Conservation (phyloP, 495 filamentous ascomycete species). For the Copromyces sp. region DNA sequence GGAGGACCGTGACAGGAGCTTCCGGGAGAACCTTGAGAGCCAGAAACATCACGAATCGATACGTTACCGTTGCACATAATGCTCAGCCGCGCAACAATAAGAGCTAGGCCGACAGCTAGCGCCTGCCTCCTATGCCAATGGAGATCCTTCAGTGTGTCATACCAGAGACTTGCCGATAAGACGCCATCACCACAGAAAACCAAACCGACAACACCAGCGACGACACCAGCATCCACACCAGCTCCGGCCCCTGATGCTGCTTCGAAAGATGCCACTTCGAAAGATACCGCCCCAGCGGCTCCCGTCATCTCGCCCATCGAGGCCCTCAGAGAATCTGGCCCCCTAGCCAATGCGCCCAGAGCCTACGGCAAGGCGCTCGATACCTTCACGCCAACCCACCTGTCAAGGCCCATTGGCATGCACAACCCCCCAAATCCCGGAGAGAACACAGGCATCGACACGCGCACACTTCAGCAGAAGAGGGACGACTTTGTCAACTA, state of each 20-base stretch:
- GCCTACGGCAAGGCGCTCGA: constrained; percentile 46
- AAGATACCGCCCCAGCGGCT: neutral
- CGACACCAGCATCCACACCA: constrained; percentile 3
- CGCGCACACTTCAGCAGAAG: constrained; percentile 52
- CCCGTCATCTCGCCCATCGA: neutral
- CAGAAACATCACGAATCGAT: constrained; percentile 1
- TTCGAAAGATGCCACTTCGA: constrained; percentile 2
- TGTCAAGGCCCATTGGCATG: constrained; percentile 76
- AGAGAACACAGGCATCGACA: constrained; percentile 71
- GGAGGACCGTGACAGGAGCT: neutral
- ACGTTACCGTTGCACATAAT: constrained; percentile 9
- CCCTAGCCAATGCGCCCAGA: constrained; percentile 40
- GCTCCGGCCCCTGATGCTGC: neutral
- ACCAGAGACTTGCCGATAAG: constrained; percentile 27
- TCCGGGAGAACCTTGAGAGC: constrained; percentile 1
- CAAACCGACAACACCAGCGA: constrained; percentile 1
- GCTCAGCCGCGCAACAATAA: constrained; percentile 12
- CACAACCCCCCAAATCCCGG: constrained; percentile 57
- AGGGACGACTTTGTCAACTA: constrained; percentile 77
- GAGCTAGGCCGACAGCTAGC: constrained; percentile 5
- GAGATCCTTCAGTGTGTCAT: constrained; percentile 36
- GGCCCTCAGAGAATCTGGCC: constrained; percentile 11
- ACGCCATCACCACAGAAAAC: constrained; percentile 5
- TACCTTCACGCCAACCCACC: constrained; percentile 54
- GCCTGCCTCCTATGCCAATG: constrained; percentile 39